Base-by-base conservation (phyloP, 2,329 filamentous ascomycete species). In the Fusarium metavorans region DNA sequence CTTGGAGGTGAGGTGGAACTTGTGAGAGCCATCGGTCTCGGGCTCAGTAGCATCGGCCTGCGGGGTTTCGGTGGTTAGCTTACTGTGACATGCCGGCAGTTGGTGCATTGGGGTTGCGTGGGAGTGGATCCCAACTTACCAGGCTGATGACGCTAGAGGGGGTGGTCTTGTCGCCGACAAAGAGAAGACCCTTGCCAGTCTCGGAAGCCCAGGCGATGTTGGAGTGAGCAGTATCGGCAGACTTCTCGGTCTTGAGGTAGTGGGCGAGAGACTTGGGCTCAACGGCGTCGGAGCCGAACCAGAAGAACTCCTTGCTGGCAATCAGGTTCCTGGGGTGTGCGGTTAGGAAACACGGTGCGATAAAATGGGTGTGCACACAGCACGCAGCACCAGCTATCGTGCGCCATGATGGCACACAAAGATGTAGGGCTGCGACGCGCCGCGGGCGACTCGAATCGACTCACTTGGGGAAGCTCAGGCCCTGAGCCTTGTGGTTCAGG, bases 161-260 rank as follows among this genome's bases (percentile, higher is more conserved):
- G 70, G 90, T 89, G 76, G 90, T 88, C 91, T 97, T 98, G 86
- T 97, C 93, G 80, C 93, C 92, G 85, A 94, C 94, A 89, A 97
- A 98, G 48, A 98, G 88, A 23, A 98, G 93, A 81, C 97, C 97
- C 89, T 97, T 97, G 84, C 96, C 96, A 69, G 96, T 98, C 88
- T 97, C 92, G 78, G 92, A 92, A 74, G 96, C 95, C 95, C 97
- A 98, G 39, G 97, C 93, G 77, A 92, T 93, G 78, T 93, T 93
- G 76, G 94, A 89, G 87, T 97, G 93, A 71, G 93, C 92, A 76
- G 92, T 84, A 72, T 89, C 88, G 64, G 92, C 88, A 66, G 92
- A 88, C 92, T 98, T 98, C 90, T 98, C 95, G 80, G 91, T 92
- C 86, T 95, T 94, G 78, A 97, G 89, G 88, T 96, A 98, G 79